Percentiles rank a stretch among this genome's conserved stretches.
phyloP scores from a whole-genome alignment of 176 grass and related monocot species.

The Ensete glaucum region DNA sequence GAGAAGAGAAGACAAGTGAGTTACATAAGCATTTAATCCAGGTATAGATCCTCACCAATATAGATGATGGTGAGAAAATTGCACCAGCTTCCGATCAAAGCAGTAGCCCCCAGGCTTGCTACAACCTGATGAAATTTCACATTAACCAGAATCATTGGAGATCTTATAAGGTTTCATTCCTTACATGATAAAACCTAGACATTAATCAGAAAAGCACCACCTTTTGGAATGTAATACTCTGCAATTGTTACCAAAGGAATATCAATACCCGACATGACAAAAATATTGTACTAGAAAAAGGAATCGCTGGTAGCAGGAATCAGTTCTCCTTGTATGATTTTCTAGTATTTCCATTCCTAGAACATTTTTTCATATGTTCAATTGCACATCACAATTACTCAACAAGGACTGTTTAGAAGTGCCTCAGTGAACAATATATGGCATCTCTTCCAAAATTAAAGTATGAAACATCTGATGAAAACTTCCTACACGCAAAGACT shows the following conservation, averaged over 20 bases:
- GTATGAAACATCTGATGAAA: neutral
- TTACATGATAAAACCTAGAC: neutral
- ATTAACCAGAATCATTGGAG: neutral
- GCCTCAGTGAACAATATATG: neutral
- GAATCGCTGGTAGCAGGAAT: too few relatives aligned
- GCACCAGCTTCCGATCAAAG: conserved; percentile 71
- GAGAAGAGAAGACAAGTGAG: neutral
- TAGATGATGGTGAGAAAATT: conserved; percentile 79
- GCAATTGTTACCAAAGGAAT: neutral
- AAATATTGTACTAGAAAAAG: neutral
- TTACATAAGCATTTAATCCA: neutral
- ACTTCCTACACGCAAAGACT: neutral
- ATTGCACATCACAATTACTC: neutral
- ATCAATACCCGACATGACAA: neutral
- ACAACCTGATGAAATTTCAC: conserved; percentile 41
- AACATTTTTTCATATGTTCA: neutral
- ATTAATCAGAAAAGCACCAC: neutral
- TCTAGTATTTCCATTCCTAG: neutral
- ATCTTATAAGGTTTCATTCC: neutral
- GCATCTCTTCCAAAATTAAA: too few relatives aligned
- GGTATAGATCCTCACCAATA: conserved; percentile 43
- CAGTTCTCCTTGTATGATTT: too few relatives aligned
- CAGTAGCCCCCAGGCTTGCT: conserved; percentile 36
- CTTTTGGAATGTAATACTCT: neutral
- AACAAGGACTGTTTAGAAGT: neutral